These are phyloP conservation scores for Caryocar brasiliense DNA, from an alignment of 441 rosid species.

Conservation along the genomic window DNA sequence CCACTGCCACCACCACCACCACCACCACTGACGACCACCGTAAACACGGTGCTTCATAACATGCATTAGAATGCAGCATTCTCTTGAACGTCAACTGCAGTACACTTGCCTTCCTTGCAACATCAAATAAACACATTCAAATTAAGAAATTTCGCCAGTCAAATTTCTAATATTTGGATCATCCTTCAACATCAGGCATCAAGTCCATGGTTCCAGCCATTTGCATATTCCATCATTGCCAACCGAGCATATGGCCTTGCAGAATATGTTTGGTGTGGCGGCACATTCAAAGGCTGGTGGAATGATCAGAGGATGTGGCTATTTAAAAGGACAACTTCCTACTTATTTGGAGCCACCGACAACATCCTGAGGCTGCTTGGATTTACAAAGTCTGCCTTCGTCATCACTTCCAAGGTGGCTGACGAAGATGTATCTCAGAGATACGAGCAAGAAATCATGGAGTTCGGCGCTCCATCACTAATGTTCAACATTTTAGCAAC, in stretches of 20 bases:
- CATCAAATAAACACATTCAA: too few relatives aligned
- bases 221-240: slow-evolving; percentile 14
- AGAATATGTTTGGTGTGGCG: slow-evolving; percentile 18
- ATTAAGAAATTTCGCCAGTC: too few relatives aligned
- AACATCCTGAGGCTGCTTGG: slow-evolving; percentile 17
- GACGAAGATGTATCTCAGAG: slow-evolving; percentile 16
- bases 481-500: slow-evolving; percentile 25
- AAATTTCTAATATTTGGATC: too few relatives aligned
- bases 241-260: slow-evolving; percentile 11
- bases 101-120: too few relatives aligned
- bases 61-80: too few relatives aligned
- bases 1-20: too few relatives aligned
- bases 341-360: slow-evolving; percentile 19
- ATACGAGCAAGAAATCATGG: slow-evolving; percentile 25
- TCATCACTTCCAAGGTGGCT: slow-evolving; percentile 20
- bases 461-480: slow-evolving; percentile 25
- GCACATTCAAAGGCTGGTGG: slow-evolving; percentile 26
- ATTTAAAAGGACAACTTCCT: slow-evolving; percentile 25
- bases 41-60: too few relatives aligned
- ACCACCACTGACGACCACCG: too few relatives aligned
- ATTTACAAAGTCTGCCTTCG: slow-evolving; percentile 16
- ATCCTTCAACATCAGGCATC: too few relatives aligned
- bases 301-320: slow-evolving; percentile 27
- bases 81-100: too few relatives aligned
- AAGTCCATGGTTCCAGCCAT: slow-evolving; percentile 21